Evolutionary conservation across 139 green algal species (phyloP), one percentile per base, ranked within the genome.

Genomic region (Chlamydomonas schloesseri): DNA sequence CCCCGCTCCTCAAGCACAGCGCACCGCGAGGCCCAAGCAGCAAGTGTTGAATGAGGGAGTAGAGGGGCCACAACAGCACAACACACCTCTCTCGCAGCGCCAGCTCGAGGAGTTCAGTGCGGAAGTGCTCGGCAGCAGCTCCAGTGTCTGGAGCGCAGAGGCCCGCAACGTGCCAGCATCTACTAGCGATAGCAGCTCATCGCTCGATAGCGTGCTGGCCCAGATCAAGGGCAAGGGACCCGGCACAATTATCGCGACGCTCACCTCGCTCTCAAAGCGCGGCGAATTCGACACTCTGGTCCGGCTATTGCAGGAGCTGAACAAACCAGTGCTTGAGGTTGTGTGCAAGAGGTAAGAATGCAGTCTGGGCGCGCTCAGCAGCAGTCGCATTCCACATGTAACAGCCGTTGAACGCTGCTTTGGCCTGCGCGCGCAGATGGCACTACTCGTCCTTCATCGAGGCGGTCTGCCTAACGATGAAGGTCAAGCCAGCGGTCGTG

Each of bases 91-190:
- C 2, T 47, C 65, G 31, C 65, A 76, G 11, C 11, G 42, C 29
- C 79, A 85, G 50, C 50, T 85, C 3, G 79, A 85, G 79, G 65
- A 76, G 0, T 76, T 70, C 31, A 34, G 60, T 28, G 13, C 28
- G 0, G 28, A 24, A 26, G 79, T 73, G 1, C 67, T 85, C 28
- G 46, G 65, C 37, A 76, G 47, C 33, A 42, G 37, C 47, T 85
- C 79, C 24, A 77, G 69, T 34, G 67, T 76, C 0, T 85, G 79
- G 79, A 85, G 31, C 31, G 79, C 79, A 18, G 79, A 68, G 17
- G 67, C 33, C 11, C 46, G 79, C 2, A 70, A 37, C 31, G 4
- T 68, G 23, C 82, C 72, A 34, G 58, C 70, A 34, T 80, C 82
- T 57, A 80, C 71, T 17, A 73, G 70, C 21, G 58, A 81, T 10